Percentiles rank a stretch among this genome's conserved stretches.
phyloP scores from a whole-genome alignment of 1,139 yeast species.

The Lodderomyces margitis region DNA sequence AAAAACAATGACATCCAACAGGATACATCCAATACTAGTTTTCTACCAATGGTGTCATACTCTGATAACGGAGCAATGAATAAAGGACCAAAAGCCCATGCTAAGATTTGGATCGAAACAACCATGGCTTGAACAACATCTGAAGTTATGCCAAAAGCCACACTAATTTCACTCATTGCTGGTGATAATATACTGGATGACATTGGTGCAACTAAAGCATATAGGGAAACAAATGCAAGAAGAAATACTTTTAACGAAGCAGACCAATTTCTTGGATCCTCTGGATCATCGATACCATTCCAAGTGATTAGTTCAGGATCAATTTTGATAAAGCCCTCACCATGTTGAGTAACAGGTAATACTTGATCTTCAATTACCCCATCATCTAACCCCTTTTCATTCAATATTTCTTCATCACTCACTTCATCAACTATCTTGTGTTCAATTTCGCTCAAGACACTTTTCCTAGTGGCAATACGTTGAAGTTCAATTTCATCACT shows the following conservation, averaged over 20 bases:
- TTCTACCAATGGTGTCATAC: slow-evolving; percentile 41
- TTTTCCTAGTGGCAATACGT: slow-evolving; percentile 37
- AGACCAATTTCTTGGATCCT: slow-evolving; percentile 43
- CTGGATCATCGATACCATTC: slow-evolving; percentile 37
- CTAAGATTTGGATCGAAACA: slow-evolving; percentile 44
- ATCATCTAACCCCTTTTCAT: slow-evolving; percentile 12
- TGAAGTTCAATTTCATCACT: slow-evolving; percentile 30
- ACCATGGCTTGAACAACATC: slow-evolving; percentile 35
- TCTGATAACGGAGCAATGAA: slow-evolving; percentile 47
- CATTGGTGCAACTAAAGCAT: slow-evolving; percentile 47
- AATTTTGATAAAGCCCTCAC: slow-evolving; percentile 35
- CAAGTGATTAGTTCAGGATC: slow-evolving; percentile 48
- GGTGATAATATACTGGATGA: slow-evolving; percentile 47
- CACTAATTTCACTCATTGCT: slow-evolving; percentile 35
- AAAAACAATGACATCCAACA: slow-evolving; percentile 37
- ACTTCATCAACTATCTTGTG: slow-evolving; percentile 18
- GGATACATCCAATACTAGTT: slow-evolving; percentile 36
- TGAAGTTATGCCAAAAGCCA: slow-evolving; percentile 33
- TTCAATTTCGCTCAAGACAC: slow-evolving; percentile 38
- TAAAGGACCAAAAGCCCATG: slow-evolving; percentile 50
- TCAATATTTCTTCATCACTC: slow-evolving; percentile 6
- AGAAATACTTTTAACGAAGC: slow-evolving; percentile 25
- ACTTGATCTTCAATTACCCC: slow-evolving; percentile 20
- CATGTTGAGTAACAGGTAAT: slow-evolving; percentile 32
- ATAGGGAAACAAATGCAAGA: slow-evolving; percentile 37